These are phyloP conservation scores for Bryopsis sp. DNA, from an alignment of 139 green algal species.

Conservation along the genomic window DNA sequence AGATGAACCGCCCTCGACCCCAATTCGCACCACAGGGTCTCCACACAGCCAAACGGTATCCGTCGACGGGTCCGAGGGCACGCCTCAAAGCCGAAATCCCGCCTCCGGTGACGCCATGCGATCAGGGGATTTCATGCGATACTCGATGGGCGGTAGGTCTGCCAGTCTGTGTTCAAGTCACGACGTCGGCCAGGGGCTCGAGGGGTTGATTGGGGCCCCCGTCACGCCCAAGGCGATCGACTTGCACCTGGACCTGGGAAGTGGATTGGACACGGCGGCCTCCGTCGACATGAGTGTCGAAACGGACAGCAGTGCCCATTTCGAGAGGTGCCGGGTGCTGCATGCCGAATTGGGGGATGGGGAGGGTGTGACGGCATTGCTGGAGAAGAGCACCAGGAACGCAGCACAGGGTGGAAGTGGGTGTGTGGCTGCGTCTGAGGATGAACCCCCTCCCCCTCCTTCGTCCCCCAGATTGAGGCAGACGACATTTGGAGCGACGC, in stretches of 20 bases:
- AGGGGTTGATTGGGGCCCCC: slow-evolving; percentile 34
- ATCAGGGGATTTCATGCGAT: too few relatives aligned
- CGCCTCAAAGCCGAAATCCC: too few relatives aligned
- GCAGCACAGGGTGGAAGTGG: slow-evolving; percentile 15
- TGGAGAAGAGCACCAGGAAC: slow-evolving; percentile 23
- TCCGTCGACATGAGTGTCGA: not conserved
- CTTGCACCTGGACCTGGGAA: too few relatives aligned
- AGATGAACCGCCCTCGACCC: too few relatives aligned
- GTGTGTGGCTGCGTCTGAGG: slow-evolving; percentile 22
- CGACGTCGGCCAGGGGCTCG: slow-evolving; percentile 42
- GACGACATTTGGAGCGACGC: slow-evolving; percentile 79
- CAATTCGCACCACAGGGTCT: too few relatives aligned
- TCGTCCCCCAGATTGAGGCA: slow-evolving; percentile 40
- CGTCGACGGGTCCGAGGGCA: too few relatives aligned
- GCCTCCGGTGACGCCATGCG: too few relatives aligned
- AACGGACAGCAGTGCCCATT: slow-evolving; percentile 5
- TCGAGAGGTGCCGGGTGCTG: slow-evolving; percentile 22
- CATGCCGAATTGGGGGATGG: slow-evolving; percentile 49
- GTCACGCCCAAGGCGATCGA: too few relatives aligned
- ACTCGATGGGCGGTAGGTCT: not conserved
- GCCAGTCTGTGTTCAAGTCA: slow-evolving; percentile 37
- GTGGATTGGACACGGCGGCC: not conserved
- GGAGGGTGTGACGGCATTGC: slow-evolving; percentile 50
- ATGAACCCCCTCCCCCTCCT: slow-evolving; percentile 17
- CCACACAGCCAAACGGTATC: too few relatives aligned